Evolutionary conservation across 2,329 filamentous ascomycete genomes (phyloP).

Genomic region (Alternaria rosae): DNA sequence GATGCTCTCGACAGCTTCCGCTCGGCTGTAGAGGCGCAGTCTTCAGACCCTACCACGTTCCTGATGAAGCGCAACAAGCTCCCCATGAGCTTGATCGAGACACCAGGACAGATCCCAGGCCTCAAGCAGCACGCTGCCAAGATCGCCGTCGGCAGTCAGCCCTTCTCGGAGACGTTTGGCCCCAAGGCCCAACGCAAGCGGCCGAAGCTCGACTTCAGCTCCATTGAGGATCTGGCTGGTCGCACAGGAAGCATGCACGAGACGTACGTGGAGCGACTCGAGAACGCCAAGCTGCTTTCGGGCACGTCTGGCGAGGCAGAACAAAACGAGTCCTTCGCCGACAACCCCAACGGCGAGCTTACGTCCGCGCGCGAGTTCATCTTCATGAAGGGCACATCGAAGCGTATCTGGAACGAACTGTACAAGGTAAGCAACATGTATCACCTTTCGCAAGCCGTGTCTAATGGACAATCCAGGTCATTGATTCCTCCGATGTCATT

Average conservation of each 20-base stretch:
- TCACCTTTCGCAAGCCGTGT: not conserved
- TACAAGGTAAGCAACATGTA: slow-evolving; percentile 71
- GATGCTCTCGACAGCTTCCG: slow-evolving; percentile 87
- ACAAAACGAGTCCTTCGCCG: slow-evolving; percentile 51
- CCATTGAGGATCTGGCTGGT: slow-evolving; percentile 80
- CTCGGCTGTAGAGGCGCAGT: slow-evolving; percentile 88
- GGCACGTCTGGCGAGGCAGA: slow-evolving; percentile 68
- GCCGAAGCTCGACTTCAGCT: slow-evolving; percentile 85
- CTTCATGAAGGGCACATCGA: slow-evolving; percentile 93
- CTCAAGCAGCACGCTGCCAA: slow-evolving; percentile 93
- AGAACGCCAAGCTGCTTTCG: slow-evolving; percentile 78
- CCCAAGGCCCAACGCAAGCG: slow-evolving; percentile 92
- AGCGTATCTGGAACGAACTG: slow-evolving; percentile 84
- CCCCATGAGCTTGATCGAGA: slow-evolving; percentile 91
- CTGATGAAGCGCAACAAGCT: slow-evolving; percentile 97
- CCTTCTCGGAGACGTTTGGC: slow-evolving; percentile 89
- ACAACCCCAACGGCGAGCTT: slow-evolving; percentile 51
- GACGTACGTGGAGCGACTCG: slow-evolving; percentile 78
- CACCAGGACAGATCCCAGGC: slow-evolving; percentile 76
- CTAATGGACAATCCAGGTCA: slow-evolving; percentile 46
- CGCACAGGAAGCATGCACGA: slow-evolving; percentile 83
- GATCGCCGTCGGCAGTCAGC: slow-evolving; percentile 86
- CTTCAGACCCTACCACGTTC: slow-evolving; percentile 89
- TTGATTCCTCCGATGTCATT: slow-evolving; percentile 93
- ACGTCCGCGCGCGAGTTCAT: slow-evolving; percentile 69